phyloP scores from a whole-genome alignment of 1,284 basidiomycete species.

The Trichosporon inkin region DNA sequence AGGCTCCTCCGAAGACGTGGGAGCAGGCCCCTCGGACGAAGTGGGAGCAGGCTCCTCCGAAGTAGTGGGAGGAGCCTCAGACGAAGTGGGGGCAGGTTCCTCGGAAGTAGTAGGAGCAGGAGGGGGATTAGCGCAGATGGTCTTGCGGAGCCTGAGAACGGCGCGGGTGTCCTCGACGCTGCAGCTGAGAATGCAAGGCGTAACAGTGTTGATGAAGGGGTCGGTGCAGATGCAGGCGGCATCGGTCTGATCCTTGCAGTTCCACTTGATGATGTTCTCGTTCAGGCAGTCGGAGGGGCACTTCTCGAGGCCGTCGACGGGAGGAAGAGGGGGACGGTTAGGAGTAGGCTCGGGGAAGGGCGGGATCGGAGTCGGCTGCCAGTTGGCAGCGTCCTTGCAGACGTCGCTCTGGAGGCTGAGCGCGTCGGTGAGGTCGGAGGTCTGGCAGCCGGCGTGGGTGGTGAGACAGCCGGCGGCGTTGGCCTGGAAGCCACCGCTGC shows the following conservation, averaged over 20 bases:
- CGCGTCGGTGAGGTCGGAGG: neutral
- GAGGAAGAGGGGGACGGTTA: neutral
- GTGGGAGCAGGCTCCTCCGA: neutral
- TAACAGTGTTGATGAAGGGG: slow-evolving; percentile 1
- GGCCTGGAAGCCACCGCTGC: neutral
- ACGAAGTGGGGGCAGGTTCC: neutral
- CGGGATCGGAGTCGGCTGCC: neutral
- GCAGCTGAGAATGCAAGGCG: neutral
- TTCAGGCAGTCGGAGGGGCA: neutral
- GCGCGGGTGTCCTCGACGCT: neutral
- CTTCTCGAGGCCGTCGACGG: neutral
- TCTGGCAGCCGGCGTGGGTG: neutral
- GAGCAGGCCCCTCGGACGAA: neutral
- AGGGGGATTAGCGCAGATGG: neutral
- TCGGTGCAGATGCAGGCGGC: neutral
- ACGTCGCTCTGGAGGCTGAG: neutral
- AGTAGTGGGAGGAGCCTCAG: neutral
- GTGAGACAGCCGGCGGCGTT: neutral
- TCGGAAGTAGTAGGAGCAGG: neutral
- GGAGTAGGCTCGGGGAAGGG: neutral
- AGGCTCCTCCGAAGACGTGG: neutral
- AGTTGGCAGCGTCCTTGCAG: neutral
- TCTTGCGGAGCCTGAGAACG: neutral
- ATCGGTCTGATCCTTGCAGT: neutral
- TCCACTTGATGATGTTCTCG: neutral